Evolutionary conservation across 805 yeast species (phyloP), one percentile per base, ranked within the genome.

Genomic region (Teunomyces gatunensis): DNA sequence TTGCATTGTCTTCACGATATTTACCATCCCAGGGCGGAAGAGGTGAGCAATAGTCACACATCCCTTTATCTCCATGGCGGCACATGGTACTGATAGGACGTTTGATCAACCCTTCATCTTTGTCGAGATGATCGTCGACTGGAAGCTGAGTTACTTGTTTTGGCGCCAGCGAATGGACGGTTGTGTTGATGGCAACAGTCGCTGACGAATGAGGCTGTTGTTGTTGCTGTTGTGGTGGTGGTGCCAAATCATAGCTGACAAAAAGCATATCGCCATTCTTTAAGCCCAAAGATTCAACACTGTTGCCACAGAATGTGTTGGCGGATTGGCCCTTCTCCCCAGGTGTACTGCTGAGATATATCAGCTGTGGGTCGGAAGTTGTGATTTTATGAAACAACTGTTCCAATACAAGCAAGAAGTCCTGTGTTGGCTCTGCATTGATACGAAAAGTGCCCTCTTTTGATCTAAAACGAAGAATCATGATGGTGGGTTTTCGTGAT

Each of bases 1-100:
- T 89, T 33, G 80, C 83, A 52, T 90, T 74, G 52, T 83, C 85
- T 42, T 79, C 79, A 53, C 84, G 84, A 63, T 90, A 92, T 18
- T 76, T 80, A 53, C 77, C 77, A 64, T 94, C 97, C 89, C 92
- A 94, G 2, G 99, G 98, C 30, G 96, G 97, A 45, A 94, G 69
- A 0, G 98, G 97, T 29, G 95, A 83, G 64, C 98, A 94, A 62
- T 90, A 89, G 60, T 94, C 99, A 66, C 99, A 94, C 98, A 94
- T 94, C 1, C 98, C 99, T 57, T 85, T 85, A 33, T 84, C 92
- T 2, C 92, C 87, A 63, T 94, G 99, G 50, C 84, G 80, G 66
- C 99, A 92, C 51, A 90, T 70, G 2, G 64, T 57, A 1, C 89
- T 79, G 52, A 73, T 76, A 32, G 72, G 67, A 29, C 99, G 77